A percentile compares a stretch with the other conserved stretches of the same genome.
Evolutionary conservation across 257 asterid species (phyloP).

Genomic region (Solanum pimpinellifolium): DNA sequence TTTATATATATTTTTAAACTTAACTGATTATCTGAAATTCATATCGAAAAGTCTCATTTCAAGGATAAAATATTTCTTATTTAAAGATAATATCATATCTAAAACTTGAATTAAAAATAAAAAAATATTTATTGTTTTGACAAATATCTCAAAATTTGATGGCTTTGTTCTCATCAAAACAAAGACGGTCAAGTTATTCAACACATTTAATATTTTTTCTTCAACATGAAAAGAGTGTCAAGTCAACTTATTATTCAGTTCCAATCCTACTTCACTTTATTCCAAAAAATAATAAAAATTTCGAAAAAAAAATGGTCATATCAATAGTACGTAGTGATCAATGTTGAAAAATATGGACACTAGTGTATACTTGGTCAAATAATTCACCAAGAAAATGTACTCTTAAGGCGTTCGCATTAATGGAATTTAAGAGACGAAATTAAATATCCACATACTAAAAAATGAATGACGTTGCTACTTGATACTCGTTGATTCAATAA

Average conservation of each 20-base stretch:
- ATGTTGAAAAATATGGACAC: neutral
- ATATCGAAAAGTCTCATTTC: too few species aligned
- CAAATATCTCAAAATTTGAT: neutral
- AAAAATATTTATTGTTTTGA: too few species aligned
- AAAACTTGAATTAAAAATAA: too few species aligned
- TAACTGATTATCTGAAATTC: neutral
- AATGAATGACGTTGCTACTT: neutral
- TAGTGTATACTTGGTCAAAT: neutral
- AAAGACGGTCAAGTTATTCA: neutral
- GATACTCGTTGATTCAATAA: accelerated
- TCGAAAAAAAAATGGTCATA: neutral
- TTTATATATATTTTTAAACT: accelerated
- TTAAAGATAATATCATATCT: too few species aligned
- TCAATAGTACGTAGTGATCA: neutral
- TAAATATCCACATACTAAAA: too few species aligned
- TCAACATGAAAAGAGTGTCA: neutral
- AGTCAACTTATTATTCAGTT: neutral
- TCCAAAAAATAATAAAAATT: neutral
- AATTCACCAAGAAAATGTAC: neutral
- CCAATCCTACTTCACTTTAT: neutral
- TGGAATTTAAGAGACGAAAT: too few species aligned
- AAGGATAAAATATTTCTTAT: too few species aligned
- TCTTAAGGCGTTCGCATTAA: too few species aligned
- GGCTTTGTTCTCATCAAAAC: neutral
- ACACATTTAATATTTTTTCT: neutral